phyloP scores from a whole-genome alignment of 768 basidiomycete species.

The Ephemerocybe angulata region DNA sequence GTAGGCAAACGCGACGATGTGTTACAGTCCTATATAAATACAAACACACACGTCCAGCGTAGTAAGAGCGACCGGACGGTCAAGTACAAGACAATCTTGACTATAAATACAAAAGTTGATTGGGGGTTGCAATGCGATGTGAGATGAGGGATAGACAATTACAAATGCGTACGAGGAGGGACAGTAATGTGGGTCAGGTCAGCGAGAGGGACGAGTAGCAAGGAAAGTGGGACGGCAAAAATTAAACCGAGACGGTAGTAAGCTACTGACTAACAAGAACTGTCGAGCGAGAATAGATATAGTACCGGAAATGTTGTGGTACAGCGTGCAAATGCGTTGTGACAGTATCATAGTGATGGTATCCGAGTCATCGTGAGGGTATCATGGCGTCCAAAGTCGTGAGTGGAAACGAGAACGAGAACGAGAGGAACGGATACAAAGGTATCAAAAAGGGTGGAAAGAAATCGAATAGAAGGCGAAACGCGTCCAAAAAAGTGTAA shows the following conservation, averaged over 20 bases:
- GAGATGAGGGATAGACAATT: slow-evolving; percentile 2
- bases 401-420: neutral
- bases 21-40: slow-evolving; percentile 13
- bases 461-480: slow-evolving; percentile 6
- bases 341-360: slow-evolving; percentile 12
- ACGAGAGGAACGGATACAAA: slow-evolving; percentile 4
- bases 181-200: neutral
- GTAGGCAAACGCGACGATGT: neutral
- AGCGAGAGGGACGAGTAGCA: slow-evolving; percentile 1
- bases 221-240: neutral
- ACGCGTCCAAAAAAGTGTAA: slow-evolving; percentile 7
- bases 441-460: slow-evolving; percentile 1
- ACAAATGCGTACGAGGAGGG: slow-evolving; percentile 4
- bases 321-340: slow-evolving; percentile 4
- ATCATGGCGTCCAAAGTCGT: slow-evolving; percentile 3
- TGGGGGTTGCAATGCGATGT: slow-evolving; percentile 4
- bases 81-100: slow-evolving; percentile 10
- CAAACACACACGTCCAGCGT: slow-evolving; percentile 10
- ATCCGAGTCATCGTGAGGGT: slow-evolving; percentile 7
- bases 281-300: neutral
- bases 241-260: slow-evolving; percentile 3
- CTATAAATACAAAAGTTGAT: slow-evolving; percentile 27
- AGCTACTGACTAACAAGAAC: neutral
- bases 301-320: slow-evolving; percentile 7
- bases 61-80: neutral